Base-by-base conservation (phyloP, 2,329 filamentous ascomycete genomes). In the Botrytis aclada region DNA sequence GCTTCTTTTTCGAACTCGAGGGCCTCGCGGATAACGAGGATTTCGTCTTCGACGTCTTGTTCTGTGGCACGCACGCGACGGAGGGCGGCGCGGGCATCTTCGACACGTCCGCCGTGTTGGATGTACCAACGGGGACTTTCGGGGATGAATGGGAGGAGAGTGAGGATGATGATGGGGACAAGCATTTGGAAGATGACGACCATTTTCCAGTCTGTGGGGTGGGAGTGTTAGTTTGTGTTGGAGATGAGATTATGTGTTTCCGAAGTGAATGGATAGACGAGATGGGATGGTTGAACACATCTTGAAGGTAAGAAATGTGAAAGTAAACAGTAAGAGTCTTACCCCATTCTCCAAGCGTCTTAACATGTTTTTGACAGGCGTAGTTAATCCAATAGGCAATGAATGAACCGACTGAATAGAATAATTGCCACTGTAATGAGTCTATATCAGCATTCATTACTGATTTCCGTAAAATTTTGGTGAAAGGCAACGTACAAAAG, bases 171-270 rank as follows among this genome's bases (percentile, higher is more conserved):
- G 69, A 86, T 76, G 1, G 91, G 91, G 37, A 92, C 85, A n/a
- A 93, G 81, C 66, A 92, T 84, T 82, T 93, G 91, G 84, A 93
- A 92, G 75, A 93, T 89, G 75, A 92, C 88, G 22, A 93, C 89
- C 84, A 92, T 87, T 77, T 87, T 88, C 90, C 90, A 93, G 81
- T 92, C 62, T 64, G 62, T 32, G 39, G 10, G 62, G n/a, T 20
- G 9, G n/a, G n/a, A 12, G 39, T 25, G 10, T 64, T 64, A 64
- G 62, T 45, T 29, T 22, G 60, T 14, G 41, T 5, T 32, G 43
- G 41, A 22, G n/a, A 25, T 25, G 16, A 18, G 10, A 5, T 32
- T 8, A 45, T 34, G 8, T 64, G n/a, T 3, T 14, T 25, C 29
- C 20, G 29, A 29, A 25, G 20, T 25, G 29, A 14, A 32, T 6